Conservation (phyloP, 345 rosid genomes). For the Lepidium didymum region DNA sequence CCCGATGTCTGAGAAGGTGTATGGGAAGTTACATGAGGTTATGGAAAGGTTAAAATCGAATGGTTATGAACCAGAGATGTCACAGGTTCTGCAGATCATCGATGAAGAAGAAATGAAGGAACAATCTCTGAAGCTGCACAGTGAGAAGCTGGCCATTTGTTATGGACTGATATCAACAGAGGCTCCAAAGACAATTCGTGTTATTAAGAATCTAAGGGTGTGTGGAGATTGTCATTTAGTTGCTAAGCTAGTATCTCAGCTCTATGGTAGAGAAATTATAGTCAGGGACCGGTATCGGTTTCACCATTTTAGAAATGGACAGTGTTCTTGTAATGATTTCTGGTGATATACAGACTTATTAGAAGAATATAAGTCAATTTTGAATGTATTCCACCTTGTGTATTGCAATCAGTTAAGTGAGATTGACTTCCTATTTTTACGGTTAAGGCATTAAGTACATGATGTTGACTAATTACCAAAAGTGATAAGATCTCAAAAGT, state of each 20-base stretch:
- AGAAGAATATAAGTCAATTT: not conserved
- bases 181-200: slow-evolving; percentile 42
- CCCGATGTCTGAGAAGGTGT: slow-evolving; percentile 45
- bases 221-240: slow-evolving; percentile 65
- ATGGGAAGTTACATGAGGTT: slow-evolving; percentile 48
- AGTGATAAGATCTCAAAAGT: not conserved
- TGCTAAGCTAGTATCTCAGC: slow-evolving; percentile 54
- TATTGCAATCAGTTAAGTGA: not conserved
- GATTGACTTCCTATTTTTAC: not conserved
- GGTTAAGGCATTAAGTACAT: not conserved
- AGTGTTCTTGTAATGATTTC: slow-evolving; percentile 65
- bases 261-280: slow-evolving; percentile 49
- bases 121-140: slow-evolving; percentile 53
- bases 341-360: slow-evolving; percentile 33
- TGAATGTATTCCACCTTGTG: not conserved
- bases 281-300: slow-evolving; percentile 57
- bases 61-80: slow-evolving; percentile 51
- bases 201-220: slow-evolving; percentile 63
- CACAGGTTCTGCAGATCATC: slow-evolving; percentile 54
- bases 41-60: slow-evolving; percentile 34
- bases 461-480: not conserved
- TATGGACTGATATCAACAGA: slow-evolving; percentile 48
- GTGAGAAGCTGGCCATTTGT: slow-evolving; percentile 64
- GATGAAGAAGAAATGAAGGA: slow-evolving; percentile 63
- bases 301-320: slow-evolving; percentile 57